Evolutionary conservation across 371 early-diverging fungal species (phyloP).

Genomic region (Umbelopsis sp.): DNA sequence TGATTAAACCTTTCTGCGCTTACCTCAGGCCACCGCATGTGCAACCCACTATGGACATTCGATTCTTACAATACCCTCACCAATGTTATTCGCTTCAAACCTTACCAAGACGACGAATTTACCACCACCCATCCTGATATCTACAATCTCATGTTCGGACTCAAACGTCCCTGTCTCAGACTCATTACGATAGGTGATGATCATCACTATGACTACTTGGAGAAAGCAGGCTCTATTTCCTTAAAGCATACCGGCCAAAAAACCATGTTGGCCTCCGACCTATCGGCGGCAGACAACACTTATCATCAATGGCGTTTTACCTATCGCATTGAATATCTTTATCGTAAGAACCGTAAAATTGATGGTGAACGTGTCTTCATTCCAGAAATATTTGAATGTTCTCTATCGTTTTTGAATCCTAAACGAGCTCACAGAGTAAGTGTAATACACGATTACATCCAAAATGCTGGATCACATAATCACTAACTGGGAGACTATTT

Average conservation of each 20-base stretch:
- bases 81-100: constrained; percentile 13
- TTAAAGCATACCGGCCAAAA: constrained; percentile 20
- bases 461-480: too few species aligned
- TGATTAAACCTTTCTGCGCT: too few species aligned
- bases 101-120: background rate
- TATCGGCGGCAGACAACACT: constrained; percentile 5
- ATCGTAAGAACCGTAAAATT: constrained; percentile 21
- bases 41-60: constrained; percentile 18
- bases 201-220: constrained; percentile 13
- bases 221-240: constrained; percentile 20
- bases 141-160: constrained; percentile 18
- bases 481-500: background rate
- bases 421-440: constrained; percentile 19
- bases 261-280: constrained; percentile 20
- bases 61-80: constrained; percentile 21
- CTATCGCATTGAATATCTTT: constrained; percentile 19
- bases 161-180: constrained; percentile 14
- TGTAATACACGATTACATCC: background rate
- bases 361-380: constrained; percentile 19
- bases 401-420: constrained; percentile 20
- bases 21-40: constrained; percentile 19
- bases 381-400: constrained; percentile 20
- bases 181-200: constrained; percentile 16
- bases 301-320: constrained; percentile 13
- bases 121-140: background rate